phyloP scores from a whole-genome alignment of 2,329 filamentous ascomycete genomes.

The Talaromyces atroroseus region DNA sequence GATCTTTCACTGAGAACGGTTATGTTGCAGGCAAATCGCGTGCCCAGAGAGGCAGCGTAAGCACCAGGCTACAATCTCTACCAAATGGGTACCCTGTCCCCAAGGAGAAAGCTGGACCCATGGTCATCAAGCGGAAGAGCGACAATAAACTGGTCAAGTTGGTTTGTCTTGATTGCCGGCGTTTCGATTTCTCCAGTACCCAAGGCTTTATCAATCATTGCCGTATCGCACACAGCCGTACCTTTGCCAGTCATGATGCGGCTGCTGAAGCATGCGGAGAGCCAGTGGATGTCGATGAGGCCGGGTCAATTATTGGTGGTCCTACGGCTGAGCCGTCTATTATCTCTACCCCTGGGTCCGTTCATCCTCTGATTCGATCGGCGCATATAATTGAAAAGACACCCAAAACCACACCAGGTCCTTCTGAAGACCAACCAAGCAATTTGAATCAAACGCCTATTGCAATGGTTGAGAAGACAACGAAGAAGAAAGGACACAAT shows the following conservation, averaged over 20 bases:
- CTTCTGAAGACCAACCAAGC: neutral
- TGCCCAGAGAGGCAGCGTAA: conserved; percentile 53
- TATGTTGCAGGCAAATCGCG: conserved; percentile 51
- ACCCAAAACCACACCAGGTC: conserved; percentile 13
- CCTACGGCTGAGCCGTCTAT: conserved; percentile 22
- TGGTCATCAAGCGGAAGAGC: conserved; percentile 72
- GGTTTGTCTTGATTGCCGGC: conserved; percentile 79
- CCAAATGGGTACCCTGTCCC: conserved; percentile 64
- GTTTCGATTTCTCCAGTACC: conserved; percentile 90
- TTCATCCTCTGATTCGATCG: conserved; percentile 57
- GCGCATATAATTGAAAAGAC: conserved; percentile 44
- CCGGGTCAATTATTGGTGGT: conserved; percentile 42
- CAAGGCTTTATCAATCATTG: conserved; percentile 99
- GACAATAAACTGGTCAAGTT: conserved; percentile 85
- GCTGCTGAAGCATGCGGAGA: conserved; percentile 84
- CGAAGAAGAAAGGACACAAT: neutral
- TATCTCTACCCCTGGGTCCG: conserved; percentile 44
- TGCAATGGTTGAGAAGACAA: neutral
- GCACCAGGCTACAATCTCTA: conserved; percentile 63
- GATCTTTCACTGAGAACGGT: conserved; percentile 58
- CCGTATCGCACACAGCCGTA: conserved; percentile 86
- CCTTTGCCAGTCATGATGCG: conserved; percentile 94
- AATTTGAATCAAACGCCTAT: neutral
- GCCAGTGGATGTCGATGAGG: conserved; percentile 66
- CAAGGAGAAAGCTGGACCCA: conserved; percentile 79